These are phyloP conservation scores for Rhizoctonia solani DNA, from an alignment of 1,284 basidiomycete genomes.

Conservation along the genomic window DNA sequence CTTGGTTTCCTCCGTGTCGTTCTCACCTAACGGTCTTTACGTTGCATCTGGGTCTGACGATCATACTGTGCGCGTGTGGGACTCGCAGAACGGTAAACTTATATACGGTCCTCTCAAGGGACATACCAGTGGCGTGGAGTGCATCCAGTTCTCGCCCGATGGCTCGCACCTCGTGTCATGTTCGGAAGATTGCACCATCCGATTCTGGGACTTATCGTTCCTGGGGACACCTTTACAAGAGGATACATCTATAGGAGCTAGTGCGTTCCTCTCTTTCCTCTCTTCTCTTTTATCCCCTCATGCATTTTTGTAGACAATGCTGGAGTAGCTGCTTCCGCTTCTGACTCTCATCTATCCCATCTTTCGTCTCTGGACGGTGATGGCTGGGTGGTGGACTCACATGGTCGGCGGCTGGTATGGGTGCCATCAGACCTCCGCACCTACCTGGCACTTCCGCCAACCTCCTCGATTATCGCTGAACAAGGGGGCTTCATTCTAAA, in stretches of 20 bases:
- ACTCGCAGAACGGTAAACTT: background rate
- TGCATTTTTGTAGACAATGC: too few relatives aligned
- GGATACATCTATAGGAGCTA: background rate
- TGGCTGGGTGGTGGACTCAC: background rate
- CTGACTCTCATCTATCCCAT: background rate
- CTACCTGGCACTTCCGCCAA: too few relatives aligned
- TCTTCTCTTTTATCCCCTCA: too few relatives aligned
- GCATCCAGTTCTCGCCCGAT: background rate
- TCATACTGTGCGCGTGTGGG: background rate
- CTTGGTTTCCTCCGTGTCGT: background rate
- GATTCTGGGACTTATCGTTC: slow-evolving; percentile 12
- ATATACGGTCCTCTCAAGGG: background rate
- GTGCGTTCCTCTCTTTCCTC: too few relatives aligned
- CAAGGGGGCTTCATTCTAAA: too few relatives aligned
- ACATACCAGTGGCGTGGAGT: background rate
- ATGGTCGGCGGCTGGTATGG: background rate
- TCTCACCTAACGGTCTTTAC: background rate
- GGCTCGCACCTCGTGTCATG: background rate
- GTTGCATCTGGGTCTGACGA: background rate
- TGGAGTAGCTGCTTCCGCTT: background rate
- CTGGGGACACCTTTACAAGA: background rate
- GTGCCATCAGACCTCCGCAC: background rate
- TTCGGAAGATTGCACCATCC: background rate
- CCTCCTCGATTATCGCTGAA: too few relatives aligned
- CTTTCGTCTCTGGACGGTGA: background rate